Evolutionary conservation across 2,329 filamentous ascomycete species (phyloP).

Genomic region (Sporothrix pseudoabietina): DNA sequence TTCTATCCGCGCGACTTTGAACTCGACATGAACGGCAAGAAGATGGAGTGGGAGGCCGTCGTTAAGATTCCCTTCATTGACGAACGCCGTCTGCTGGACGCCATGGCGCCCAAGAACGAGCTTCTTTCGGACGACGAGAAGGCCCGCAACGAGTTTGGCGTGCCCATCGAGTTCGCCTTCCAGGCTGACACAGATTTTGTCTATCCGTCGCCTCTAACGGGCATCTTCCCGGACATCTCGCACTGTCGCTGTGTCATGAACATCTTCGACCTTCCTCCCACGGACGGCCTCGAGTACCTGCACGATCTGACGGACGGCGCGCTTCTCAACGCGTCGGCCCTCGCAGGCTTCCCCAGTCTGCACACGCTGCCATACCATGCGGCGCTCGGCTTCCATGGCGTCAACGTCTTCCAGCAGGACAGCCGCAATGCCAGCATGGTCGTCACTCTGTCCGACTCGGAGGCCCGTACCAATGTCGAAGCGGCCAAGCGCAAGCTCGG

Average conservation of each 20-base stretch:
- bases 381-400: slow-evolving; percentile 79
- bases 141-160: slow-evolving; percentile 84
- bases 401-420: slow-evolving; percentile 93
- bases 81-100: slow-evolving; percentile 77
- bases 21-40: slow-evolving; percentile 99
- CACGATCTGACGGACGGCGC: slow-evolving; percentile 83
- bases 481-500: slow-evolving; percentile 79
- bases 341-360: slow-evolving; percentile 91
- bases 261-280: slow-evolving; percentile 89
- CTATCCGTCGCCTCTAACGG: slow-evolving; percentile 85
- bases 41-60: slow-evolving; percentile 99
- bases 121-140: slow-evolving; percentile 77
- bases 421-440: slow-evolving; percentile 97
- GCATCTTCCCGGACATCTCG: slow-evolving; percentile 84
- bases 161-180: slow-evolving; percentile 90
- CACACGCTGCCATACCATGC: slow-evolving; percentile 84
- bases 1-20: slow-evolving; percentile 98
- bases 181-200: slow-evolving; percentile 73
- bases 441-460: slow-evolving; percentile 76
- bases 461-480: slow-evolving; percentile 68
- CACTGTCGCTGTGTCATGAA: slow-evolving; percentile 93
- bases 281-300: slow-evolving; percentile 84
- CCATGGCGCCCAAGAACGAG: slow-evolving; percentile 83
- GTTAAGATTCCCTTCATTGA: slow-evolving; percentile 99
- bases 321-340: slow-evolving; percentile 76